Percentiles rank a stretch among this genome's conserved stretches.
Conservation (phyloP, 1,284 basidiomycete species). For the Cryptococcus floricola region DNA sequence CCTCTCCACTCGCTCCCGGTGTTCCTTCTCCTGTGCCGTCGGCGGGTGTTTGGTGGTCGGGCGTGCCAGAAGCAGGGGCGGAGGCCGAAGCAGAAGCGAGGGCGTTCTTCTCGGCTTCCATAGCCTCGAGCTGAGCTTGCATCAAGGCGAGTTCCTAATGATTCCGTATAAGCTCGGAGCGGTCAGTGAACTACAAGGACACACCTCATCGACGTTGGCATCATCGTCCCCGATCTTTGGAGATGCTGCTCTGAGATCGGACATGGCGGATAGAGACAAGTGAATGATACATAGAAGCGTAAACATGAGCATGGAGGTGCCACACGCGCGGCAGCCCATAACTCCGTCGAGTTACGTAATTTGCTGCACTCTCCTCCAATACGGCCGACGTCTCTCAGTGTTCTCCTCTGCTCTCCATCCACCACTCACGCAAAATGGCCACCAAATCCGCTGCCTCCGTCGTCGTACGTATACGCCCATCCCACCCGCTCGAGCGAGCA, state of each 20-base stretch:
- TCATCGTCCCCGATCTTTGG: slow-evolving; percentile 38
- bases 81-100: slow-evolving; percentile 13
- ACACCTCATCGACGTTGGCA: slow-evolving; percentile 43
- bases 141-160: slow-evolving; percentile 58
- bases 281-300: background rate
- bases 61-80: slow-evolving; percentile 6
- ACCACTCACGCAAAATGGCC: slow-evolving; percentile 58
- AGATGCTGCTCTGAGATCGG: slow-evolving; percentile 36
- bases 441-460: slow-evolving; percentile 73
- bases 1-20: slow-evolving; percentile 14
- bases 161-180: background rate
- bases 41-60: background rate
- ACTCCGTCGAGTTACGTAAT: slow-evolving; percentile 14
- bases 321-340: slow-evolving; percentile 12
- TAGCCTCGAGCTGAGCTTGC: slow-evolving; percentile 83
- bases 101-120: slow-evolving; percentile 81
- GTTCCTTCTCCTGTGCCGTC: slow-evolving; percentile 3
- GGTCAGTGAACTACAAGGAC: background rate
- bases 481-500: background rate
- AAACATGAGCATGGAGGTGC: background rate
- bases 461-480: slow-evolving; percentile 53
- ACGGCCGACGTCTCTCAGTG: slow-evolving; percentile 1
- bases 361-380: background rate
- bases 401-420: slow-evolving; percentile 3
- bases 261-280: slow-evolving; percentile 19